Evolutionary conservation across 2,329 filamentous ascomycete species (phyloP).

Genomic region (Xylariaceae sp.): DNA sequence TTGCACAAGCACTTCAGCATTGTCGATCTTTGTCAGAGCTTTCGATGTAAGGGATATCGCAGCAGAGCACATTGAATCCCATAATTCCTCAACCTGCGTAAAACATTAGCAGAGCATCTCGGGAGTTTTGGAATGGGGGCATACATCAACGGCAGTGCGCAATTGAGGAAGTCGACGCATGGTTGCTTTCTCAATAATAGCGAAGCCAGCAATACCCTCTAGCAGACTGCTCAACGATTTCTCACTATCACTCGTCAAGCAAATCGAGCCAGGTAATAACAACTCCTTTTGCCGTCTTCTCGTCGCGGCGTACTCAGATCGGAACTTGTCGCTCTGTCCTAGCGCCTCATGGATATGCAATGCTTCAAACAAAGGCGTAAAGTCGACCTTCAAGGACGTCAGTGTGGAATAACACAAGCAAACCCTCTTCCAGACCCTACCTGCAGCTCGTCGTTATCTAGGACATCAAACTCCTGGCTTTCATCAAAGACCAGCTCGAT

Average conservation of each 20-base stretch:
- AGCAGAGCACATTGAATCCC: slow-evolving; percentile 95
- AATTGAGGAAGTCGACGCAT: slow-evolving; percentile 82
- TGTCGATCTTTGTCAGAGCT: slow-evolving; percentile 71
- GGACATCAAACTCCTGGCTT: slow-evolving; percentile 87
- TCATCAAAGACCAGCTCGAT: slow-evolving; percentile 95
- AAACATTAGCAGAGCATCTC: not conserved
- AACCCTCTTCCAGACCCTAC: not conserved
- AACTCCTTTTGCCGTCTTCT: slow-evolving; percentile 88
- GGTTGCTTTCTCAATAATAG: slow-evolving; percentile 91
- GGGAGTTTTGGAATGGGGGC: slow-evolving; percentile 21
- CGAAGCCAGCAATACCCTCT: slow-evolving; percentile 92
- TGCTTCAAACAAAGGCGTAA: slow-evolving; percentile 89
- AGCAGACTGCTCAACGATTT: slow-evolving; percentile 81
- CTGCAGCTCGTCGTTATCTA: slow-evolving; percentile 91
- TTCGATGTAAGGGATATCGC: slow-evolving; percentile 77
- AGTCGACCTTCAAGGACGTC: slow-evolving; percentile 58
- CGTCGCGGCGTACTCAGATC: slow-evolving; percentile 85
- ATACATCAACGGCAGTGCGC: slow-evolving; percentile 73
- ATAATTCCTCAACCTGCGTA: slow-evolving; percentile 82
- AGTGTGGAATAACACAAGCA: not conserved
- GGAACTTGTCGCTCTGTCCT: slow-evolving; percentile 86
- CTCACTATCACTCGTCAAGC: slow-evolving; percentile 75
- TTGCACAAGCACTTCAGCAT: slow-evolving; percentile 85
- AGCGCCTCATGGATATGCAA: slow-evolving; percentile 94
- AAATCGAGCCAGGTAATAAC: slow-evolving; percentile 70